phyloP scores from a whole-genome alignment of 2,329 filamentous ascomycete species.

The Aspergillus quadrilineatus region DNA sequence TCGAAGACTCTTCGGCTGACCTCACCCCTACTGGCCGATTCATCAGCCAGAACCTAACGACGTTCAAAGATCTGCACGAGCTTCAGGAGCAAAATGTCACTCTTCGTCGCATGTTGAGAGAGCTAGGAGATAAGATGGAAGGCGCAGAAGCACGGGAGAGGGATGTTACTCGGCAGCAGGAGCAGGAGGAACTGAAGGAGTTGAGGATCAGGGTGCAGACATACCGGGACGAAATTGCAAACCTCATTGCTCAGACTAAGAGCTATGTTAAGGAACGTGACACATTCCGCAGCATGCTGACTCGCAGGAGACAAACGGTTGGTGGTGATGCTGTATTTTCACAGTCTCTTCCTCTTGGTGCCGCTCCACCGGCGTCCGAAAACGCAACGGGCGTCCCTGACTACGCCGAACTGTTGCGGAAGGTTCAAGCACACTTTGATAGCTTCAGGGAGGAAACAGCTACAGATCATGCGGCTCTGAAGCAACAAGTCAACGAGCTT shows the following conservation, averaged over 20 bases:
- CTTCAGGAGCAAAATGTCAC: constrained; percentile 86
- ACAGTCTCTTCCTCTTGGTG: constrained; percentile 63
- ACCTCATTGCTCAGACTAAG: constrained; percentile 78
- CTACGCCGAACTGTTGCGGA: constrained; percentile 75
- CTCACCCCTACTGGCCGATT: constrained; percentile 82
- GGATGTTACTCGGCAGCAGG: constrained; percentile 54
- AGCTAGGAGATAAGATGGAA: constrained; percentile 86
- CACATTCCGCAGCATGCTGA: constrained; percentile 93
- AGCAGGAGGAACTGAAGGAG: constrained; percentile 68
- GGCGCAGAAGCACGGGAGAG: constrained; percentile 75
- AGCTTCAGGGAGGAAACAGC: constrained; percentile 81
- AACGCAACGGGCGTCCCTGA: constrained; percentile 60
- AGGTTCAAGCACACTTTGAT: constrained; percentile 87
- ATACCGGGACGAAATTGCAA: constrained; percentile 81
- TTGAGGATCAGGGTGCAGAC: constrained; percentile 71
- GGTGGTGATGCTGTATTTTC: constrained; percentile 66
- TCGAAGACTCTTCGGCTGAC: constrained; percentile 70
- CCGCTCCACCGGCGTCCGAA: constrained; percentile 47
- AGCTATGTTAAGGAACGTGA: constrained; percentile 95
- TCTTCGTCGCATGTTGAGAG: constrained; percentile 75
- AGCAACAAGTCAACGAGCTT: constrained; percentile 78
- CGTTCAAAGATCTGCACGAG: constrained; percentile 81
- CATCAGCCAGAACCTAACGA: constrained; percentile 84
- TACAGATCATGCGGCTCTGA: constrained; percentile 76
- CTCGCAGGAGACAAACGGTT: constrained; percentile 66